Base-by-base conservation (phyloP, 2,329 filamentous ascomycete genomes). In the Nothophaeocryptopus gaeumannii region DNA sequence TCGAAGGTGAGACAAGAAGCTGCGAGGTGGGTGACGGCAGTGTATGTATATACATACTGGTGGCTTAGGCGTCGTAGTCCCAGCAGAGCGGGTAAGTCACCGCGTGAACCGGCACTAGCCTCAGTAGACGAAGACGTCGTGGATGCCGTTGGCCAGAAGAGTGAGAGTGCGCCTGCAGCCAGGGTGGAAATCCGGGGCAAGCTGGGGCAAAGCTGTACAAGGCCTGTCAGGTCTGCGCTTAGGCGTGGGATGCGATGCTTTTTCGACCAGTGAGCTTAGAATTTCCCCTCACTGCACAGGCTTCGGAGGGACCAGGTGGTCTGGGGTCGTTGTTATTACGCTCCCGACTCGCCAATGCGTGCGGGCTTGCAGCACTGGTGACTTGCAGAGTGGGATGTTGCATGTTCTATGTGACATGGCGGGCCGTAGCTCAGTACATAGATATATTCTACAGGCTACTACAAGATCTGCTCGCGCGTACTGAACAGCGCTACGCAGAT, bases 381-480 rank as follows among this genome's bases (percentile, higher is more conserved):
- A 62, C 54, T 54, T 59, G 61, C 60, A 62, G 61, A 58, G 61
- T 62, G 62, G 62, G 58, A 58, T 34, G 39, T 13, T 16, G 20
- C 35, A 42, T 42, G 36, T 40, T n/a, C n/a, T n/a, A n/a, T n/a
- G n/a, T n/a, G n/a, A n/a, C n/a, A n/a, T n/a, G n/a, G 45, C 51
- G 54, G 55, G 41, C 55, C 51, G 55, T 40, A 26, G 20, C 3
- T 32, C 44, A 40, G 41, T 20, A 44, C 37, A 35, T 36, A 35
- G 39, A 37, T 39, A 39, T 41, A 30, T 40, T 20, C 20, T 7
- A 40, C 15, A 13, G 20, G 20, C 20, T 26, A 26, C 20, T 26
- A 26, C 3, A 26, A 26, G 20, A 26, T 7, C 7, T 26, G 20
- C 7, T 26, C 20, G 20, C 3, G 3, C 20, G 4, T 26, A 26